A percentile compares a stretch with the other conserved stretches of the same genome.
phyloP scores from a whole-genome alignment of 2,329 filamentous ascomycete genomes.

The Arthrocladium fulminans region DNA sequence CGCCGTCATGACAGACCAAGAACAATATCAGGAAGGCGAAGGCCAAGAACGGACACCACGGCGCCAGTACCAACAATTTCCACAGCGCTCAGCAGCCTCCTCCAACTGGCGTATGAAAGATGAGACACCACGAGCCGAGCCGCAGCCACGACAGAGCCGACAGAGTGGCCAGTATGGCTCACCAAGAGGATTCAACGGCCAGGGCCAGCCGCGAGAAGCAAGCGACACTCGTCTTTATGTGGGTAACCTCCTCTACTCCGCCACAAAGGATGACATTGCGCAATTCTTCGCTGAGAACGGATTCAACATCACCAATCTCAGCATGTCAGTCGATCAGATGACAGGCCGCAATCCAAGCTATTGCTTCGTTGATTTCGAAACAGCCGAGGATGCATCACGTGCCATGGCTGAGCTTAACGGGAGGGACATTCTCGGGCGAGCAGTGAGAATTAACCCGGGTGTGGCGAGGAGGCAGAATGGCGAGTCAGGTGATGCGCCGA shows the following conservation, averaged over 20 bases:
- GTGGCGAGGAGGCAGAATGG: conserved; percentile 43
- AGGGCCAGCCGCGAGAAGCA: conserved; percentile 8
- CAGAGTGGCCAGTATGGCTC: conserved; percentile 21
- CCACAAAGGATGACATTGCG: conserved; percentile 44
- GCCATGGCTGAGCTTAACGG: conserved; percentile 52
- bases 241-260: conserved; percentile 48
- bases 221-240: conserved; percentile 43
- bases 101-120: conserved; percentile 36
- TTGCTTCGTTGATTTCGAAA: conserved; percentile 62
- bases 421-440: conserved; percentile 47
- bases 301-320: conserved; percentile 45
- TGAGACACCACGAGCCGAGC: conserved; percentile 27
- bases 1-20: conserved; percentile 1
- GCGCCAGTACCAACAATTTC: conserved; percentile 2
- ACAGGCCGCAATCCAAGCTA: conserved; percentile 63
- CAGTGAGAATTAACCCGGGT: conserved; percentile 57
- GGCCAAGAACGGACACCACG: conserved; percentile 1
- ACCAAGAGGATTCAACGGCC: not conserved
- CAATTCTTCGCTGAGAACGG: conserved; percentile 37
- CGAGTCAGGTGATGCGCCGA: conserved; percentile 6
- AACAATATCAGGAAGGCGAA: conserved; percentile 1
- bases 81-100: conserved; percentile 17
- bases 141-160: conserved; percentile 27
- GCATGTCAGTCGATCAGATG: conserved; percentile 61
- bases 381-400: conserved; percentile 47